Conservation (phyloP, 1,139 yeast species). For the Pichia sp. region DNA sequence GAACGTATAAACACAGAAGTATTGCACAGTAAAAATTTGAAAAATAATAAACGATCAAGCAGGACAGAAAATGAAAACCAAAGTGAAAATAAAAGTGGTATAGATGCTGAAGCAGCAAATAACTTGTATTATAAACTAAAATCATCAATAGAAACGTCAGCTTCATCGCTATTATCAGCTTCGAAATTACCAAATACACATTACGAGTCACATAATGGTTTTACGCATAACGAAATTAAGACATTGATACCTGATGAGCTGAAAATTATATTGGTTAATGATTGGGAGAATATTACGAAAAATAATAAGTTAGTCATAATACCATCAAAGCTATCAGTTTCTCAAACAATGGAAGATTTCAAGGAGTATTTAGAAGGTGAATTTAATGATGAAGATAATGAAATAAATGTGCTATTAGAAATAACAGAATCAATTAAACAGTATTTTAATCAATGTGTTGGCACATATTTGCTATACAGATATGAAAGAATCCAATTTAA, state of each 20-base stretch:
- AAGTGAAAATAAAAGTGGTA: background rate
- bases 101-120: constrained; percentile 3
- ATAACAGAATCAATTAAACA: constrained; percentile 58
- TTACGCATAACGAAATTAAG: constrained; percentile 20
- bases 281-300: constrained; percentile 88
- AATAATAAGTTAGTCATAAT: constrained; percentile 61
- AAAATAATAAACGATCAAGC: background rate
- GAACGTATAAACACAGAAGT: background rate
- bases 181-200: background rate
- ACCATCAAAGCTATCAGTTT: constrained; percentile 50
- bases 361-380: constrained; percentile 17
- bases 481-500: constrained; percentile 80
- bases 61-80: background rate
- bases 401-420: constrained; percentile 54
- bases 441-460: constrained; percentile 74
- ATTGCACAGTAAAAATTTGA: background rate
- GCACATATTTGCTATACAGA: constrained; percentile 69
- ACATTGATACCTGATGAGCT: constrained; percentile 57
- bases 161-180: background rate
- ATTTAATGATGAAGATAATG: constrained; percentile 31
- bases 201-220: constrained; percentile 13
- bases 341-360: constrained; percentile 46
- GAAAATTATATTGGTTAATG: constrained; percentile 73
- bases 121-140: background rate
- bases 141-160: background rate